Conservation (phyloP, 352 stramenopile genomes). For the Phytopythium montanum region DNA sequence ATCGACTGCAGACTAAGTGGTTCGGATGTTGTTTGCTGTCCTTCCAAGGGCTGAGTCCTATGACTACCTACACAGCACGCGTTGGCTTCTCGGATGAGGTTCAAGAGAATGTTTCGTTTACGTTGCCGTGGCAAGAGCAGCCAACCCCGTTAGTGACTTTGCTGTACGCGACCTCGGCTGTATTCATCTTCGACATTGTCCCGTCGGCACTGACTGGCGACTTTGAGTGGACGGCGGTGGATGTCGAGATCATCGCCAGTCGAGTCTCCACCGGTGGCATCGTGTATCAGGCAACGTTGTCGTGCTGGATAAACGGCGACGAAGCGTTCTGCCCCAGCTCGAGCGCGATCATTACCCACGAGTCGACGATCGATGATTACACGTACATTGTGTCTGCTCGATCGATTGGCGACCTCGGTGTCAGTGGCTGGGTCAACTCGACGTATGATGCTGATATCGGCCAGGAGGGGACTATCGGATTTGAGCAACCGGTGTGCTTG, state of each 20-base stretch:
- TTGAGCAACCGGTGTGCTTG: constrained; percentile 12
- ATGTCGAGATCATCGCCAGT: neutral
- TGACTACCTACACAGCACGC: neutral
- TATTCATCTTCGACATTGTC: constrained; percentile 21
- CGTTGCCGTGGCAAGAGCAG: constrained; percentile 11
- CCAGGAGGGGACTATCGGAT: constrained; percentile 11
- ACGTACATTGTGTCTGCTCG: constrained; percentile 24
- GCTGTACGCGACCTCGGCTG: constrained; percentile 17
- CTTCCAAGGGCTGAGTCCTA: neutral
- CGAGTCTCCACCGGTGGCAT: neutral
- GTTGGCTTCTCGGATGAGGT: neutral
- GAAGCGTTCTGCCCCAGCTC: constrained; percentile 10
- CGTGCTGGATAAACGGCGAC: neutral
- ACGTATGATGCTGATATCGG: constrained; percentile 23
- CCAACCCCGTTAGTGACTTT: constrained; percentile 17
- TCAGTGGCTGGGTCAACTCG: constrained; percentile 24
- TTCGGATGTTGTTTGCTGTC: neutral
- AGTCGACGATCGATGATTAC: constrained; percentile 6
- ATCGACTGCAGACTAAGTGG: neutral
- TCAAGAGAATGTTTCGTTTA: neutral
- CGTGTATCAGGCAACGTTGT: neutral
- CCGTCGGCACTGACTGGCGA: constrained; percentile 11
- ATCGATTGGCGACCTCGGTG: constrained; percentile 20
- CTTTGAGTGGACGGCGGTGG: constrained; percentile 10
- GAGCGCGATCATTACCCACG: constrained; percentile 11